These are phyloP conservation scores for Leishmania guyanensis DNA, from an alignment of 208 protist species.

Conservation along the genomic window DNA sequence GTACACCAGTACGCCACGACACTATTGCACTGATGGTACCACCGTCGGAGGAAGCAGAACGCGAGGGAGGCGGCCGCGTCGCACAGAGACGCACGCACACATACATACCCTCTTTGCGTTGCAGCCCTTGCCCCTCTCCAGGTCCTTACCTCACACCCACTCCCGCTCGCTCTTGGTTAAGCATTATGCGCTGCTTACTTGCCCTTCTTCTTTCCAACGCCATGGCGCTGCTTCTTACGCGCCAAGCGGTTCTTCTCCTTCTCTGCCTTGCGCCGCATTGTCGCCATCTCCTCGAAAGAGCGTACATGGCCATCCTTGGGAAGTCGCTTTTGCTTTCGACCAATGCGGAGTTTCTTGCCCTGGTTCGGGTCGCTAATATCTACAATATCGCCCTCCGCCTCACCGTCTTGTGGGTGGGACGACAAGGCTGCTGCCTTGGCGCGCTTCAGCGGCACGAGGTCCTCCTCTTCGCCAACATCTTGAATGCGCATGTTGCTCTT, in stretches of 20 bases:
- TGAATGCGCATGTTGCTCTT: constrained; percentile 94
- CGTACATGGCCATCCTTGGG: constrained; percentile 89
- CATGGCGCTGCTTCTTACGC: constrained; percentile 52
- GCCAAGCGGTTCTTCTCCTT: constrained; percentile 80
- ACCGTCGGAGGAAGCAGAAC: too few species aligned
- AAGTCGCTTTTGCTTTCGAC: constrained; percentile 80
- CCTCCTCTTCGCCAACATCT: constrained; percentile 91
- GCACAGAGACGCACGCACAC: not conserved
- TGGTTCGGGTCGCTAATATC: constrained; percentile 92
- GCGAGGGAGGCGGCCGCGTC: not conserved
- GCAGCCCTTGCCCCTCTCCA: not conserved
- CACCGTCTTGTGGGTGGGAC: constrained; percentile 12
- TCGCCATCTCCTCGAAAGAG: constrained; percentile 85
- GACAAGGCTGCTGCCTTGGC: constrained; percentile 57
- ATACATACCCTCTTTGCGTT: not conserved
- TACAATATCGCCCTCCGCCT: constrained; percentile 58
- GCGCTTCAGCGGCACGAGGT: constrained; percentile 74
- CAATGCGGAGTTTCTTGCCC: constrained; percentile 90
- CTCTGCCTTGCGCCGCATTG: constrained; percentile 75
- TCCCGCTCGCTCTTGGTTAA: not conserved
- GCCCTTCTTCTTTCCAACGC: constrained; percentile 32
- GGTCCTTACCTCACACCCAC: not conserved
- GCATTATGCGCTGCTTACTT: not conserved
- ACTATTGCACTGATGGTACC: too few species aligned
- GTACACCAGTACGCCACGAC: too few species aligned